These are phyloP conservation scores for Rhizopogon sp. DNA, from an alignment of 768 basidiomycete species.

Conservation along the genomic window DNA sequence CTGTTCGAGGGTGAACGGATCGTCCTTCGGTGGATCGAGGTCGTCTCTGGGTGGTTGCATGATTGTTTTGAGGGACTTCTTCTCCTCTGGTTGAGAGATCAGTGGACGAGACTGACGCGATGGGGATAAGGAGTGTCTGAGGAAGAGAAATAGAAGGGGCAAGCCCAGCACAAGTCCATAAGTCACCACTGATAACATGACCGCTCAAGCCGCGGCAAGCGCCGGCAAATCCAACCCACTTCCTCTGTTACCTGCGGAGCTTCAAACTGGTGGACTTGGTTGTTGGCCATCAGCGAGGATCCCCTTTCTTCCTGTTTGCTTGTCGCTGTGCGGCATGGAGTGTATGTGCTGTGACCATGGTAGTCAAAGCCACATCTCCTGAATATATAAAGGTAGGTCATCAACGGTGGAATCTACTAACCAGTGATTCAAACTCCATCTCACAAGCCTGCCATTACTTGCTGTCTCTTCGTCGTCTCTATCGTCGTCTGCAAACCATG, in stretches of 20 bases:
- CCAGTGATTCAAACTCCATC: too few species aligned
- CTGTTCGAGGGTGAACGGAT: constrained; percentile 67
- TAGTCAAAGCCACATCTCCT: neutral
- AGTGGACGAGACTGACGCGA: constrained; percentile 6
- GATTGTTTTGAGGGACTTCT: constrained; percentile 46
- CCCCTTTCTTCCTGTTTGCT: neutral
- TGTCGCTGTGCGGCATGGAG: neutral
- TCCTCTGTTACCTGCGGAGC: neutral
- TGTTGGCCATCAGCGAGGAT: neutral
- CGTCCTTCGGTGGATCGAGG: constrained; percentile 67
- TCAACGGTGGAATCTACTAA: neutral
- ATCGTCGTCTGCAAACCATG: constrained; percentile 4
- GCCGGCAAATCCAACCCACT: too few species aligned
- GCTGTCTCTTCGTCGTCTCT: neutral
- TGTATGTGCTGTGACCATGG: neutral
- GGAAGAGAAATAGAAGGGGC: constrained; percentile 24
- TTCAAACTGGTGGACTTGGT: neutral
- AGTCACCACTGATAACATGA: constrained; percentile 19
- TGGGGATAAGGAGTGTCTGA: constrained; percentile 6
- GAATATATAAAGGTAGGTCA: neutral
- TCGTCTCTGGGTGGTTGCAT: constrained; percentile 66
- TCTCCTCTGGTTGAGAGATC: constrained; percentile 16
- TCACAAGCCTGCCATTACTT: neutral
- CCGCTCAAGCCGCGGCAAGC: neutral
- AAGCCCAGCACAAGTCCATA: constrained; percentile 27